Evolutionary conservation across 1,284 basidiomycete genomes (phyloP), one percentile per base, ranked within the genome.

Genomic region (Hemileia vastatrix): DNA sequence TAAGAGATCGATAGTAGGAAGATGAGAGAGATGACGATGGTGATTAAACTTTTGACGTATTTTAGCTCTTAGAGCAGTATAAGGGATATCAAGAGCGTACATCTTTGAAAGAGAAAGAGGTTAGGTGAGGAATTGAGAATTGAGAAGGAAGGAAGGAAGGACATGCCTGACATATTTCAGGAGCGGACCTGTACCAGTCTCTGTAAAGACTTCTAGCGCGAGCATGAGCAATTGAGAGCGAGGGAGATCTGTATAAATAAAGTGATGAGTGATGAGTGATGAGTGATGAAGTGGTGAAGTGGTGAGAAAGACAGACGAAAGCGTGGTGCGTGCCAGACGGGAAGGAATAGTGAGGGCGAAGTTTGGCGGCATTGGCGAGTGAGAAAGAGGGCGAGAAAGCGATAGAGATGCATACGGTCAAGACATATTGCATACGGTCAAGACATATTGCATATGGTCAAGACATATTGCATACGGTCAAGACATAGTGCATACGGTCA

Each of bases 11-110:
- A 96, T 84, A 48, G 89, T 84, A 60, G 85, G 83, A 33, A 84
- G 78, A 78, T 98, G 91, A 56, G 85, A 84, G 55, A 96, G 84
- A 71, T 87, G 79, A 65, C 86, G 83, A 80, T 93, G 87, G 70
- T 82, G 81, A 77, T 98, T 94, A 71, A 96, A 97, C 68, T 86
- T 84, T 70, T 86, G 83, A 70, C 94, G 85, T 70, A 97, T 84
- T 72, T 86, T 85, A 67, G 87, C 83, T 9, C 94, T 84, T 67
- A 97, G 78, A 58, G 84, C 82, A n/a, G 86, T 82, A 4, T 90
- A 85, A 0, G 90, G 86, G 57, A 89, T 81, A 76, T 86, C 86
- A 65, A 97, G 81, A 0, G 88, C 84, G 77, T 96, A 97, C n/a
- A n/a, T n/a, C n/a, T n/a, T n/a, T n/a, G n/a, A n/a, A n/a, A n/a